Evolutionary conservation across 345 rosid genomes (phyloP), one percentile per base, ranked within the genome.

Genomic region (Corchorus olitorius): DNA sequence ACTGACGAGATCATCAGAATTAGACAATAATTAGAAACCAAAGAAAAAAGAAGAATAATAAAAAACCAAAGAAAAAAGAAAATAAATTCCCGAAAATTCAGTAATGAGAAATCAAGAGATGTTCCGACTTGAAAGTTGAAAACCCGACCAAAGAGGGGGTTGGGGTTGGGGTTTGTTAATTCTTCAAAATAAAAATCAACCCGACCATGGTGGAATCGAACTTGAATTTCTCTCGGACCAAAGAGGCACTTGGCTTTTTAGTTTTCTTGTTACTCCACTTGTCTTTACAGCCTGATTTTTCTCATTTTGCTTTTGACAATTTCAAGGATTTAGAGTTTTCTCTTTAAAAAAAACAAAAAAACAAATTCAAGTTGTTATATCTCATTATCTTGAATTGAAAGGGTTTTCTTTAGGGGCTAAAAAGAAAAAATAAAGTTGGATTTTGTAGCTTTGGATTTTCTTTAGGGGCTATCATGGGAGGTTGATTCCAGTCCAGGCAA

Each of bases 401-500:
- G 34, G 17, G 8, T 4, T 35, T 52, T 27, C 22, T 27, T 10
- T 62, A 35, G 33, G 27, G 27, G 67, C 35, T 76, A 3, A 2
- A 76, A 48, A 10, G 4, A 27, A 27, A 48, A 4, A 49, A 16
- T 49, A 8, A 46, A n/a, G 20, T 13, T 48, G 14, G 48, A 60
- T 5, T 50, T 43, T 7, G 66, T 34, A 35, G 68, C 48, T 34
- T n/a, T n/a, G 34, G 17, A 3, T 4, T 35, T 52, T 27, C 22
- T 27, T 10, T 62, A 35, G 33, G 27, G 27, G 67, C 35, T 76
- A 3, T n/a, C n/a, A 2, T 34, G 95, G 87, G 99, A 93, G 90
- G 91, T 83, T 86, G 97, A 90, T 86, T 92, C 99, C 90, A 92
- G 97, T 92, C 99, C 90, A 92, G 97, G 97, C 89, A 81, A 81